These are phyloP conservation scores for Cylindricascospora bacillispora DNA, from an alignment of 1,139 yeast genomes.

Conservation along the genomic window DNA sequence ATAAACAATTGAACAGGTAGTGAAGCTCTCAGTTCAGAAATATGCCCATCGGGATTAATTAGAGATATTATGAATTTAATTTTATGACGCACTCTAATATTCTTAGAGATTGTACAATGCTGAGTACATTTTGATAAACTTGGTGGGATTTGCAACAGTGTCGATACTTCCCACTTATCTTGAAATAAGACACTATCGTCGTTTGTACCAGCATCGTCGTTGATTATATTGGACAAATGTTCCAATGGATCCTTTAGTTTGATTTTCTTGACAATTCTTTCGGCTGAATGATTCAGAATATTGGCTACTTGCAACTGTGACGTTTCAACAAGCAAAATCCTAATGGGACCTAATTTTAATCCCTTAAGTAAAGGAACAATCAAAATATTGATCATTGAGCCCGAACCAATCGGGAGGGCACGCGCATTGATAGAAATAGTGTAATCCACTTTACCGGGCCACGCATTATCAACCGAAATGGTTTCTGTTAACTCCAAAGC, in stretches of 20 bases:
- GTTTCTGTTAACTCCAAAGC: slow-evolving; percentile 83
- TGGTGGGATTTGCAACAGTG: slow-evolving; percentile 53
- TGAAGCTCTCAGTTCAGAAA: slow-evolving; percentile 58
- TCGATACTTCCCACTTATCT: slow-evolving; percentile 71
- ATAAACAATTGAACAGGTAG: slow-evolving; percentile 50
- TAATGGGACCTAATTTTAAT: slow-evolving; percentile 57
- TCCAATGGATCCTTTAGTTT: slow-evolving; percentile 32
- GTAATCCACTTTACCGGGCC: slow-evolving; percentile 94
- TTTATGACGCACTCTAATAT: slow-evolving; percentile 49
- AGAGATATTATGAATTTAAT: slow-evolving; percentile 44
- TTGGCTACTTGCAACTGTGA: slow-evolving; percentile 45
- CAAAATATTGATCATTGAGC: slow-evolving; percentile 54
- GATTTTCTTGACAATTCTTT: slow-evolving; percentile 39
- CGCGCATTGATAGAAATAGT: slow-evolving; percentile 75
- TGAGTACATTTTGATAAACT: slow-evolving; percentile 69
- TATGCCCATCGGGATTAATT: slow-evolving; percentile 48
- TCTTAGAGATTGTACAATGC: slow-evolving; percentile 56
- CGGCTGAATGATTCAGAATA: slow-evolving; percentile 30
- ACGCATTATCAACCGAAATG: slow-evolving; percentile 84
- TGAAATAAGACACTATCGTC: slow-evolving; percentile 19
- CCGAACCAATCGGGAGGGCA: slow-evolving; percentile 83
- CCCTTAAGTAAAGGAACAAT: slow-evolving; percentile 79
- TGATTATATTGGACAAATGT: slow-evolving; percentile 9
- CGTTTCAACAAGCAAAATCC: slow-evolving; percentile 53
- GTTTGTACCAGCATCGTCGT: slow-evolving; percentile 1